phyloP scores from a whole-genome alignment of 306 rosid species.

The Sechiopsis laciniata region DNA sequence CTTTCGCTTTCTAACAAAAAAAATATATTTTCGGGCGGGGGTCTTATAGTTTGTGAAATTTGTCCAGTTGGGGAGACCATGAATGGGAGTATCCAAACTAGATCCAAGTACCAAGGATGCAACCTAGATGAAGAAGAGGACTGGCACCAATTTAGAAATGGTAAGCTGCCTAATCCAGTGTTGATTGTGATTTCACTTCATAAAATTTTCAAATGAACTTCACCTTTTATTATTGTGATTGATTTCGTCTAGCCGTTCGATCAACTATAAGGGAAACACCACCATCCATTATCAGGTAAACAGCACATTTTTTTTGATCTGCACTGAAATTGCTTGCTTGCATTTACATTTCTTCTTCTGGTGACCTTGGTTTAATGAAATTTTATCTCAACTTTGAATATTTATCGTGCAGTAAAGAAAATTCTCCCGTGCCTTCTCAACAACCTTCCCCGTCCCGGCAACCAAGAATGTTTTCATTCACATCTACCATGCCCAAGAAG shows the following conservation, averaged over 20 bases:
- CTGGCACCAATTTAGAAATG: constrained; percentile 76
- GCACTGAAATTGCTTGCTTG: background rate
- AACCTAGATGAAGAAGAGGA: constrained; percentile 82
- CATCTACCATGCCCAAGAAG: constrained; percentile 64
- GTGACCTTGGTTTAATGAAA: background rate
- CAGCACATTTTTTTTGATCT: constrained; percentile 4
- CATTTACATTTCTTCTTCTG: background rate
- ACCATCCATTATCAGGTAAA: constrained; percentile 55
- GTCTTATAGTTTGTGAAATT: constrained; percentile 25
- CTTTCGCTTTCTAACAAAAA: background rate
- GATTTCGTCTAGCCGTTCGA: constrained; percentile 59
- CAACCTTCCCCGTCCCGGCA: constrained; percentile 42
- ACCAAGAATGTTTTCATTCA: constrained; percentile 65
- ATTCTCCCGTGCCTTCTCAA: constrained; percentile 58
- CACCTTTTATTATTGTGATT: constrained; percentile 24
- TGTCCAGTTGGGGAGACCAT: constrained; percentile 86
- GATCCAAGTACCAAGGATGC: constrained; percentile 66
- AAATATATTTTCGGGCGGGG: constrained; percentile 11
- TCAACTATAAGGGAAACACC: constrained; percentile 87
- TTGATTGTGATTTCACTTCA: constrained; percentile 9
- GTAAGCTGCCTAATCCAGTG: constrained; percentile 35
- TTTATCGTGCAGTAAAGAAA: constrained; percentile 57
- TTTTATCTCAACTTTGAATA: background rate
- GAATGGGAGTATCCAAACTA: constrained; percentile 46
- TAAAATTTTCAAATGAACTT: constrained; percentile 25